Evolutionary conservation across 139 green algal species (phyloP), one percentile per base, ranked within the genome.

Genomic region (Pedinophyceae sp.): DNA sequence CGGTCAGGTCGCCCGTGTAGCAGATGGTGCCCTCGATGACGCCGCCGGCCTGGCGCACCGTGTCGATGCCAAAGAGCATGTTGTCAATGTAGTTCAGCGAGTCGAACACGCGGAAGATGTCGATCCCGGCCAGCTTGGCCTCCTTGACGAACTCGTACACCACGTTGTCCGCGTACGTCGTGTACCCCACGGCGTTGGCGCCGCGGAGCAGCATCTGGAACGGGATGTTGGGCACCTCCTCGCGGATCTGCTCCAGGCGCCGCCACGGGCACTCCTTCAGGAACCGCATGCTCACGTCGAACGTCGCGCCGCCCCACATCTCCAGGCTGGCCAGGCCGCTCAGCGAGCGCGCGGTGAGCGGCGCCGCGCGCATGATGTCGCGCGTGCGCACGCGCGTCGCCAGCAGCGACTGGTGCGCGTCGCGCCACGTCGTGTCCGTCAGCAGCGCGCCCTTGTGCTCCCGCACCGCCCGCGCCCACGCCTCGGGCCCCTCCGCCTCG

Each of bases 171-270:
- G 86, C 61, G 65, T 94, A 95, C 20, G 71, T 79, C 23, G 83
- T 95, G 72, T 91, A 93, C 25, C 86, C 85, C 23, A 95, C 84
- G 4, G 83, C 87, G 57, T 94, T 95, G 55, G 78, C 79, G 20
- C 86, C 86, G 17, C 86, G 74, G 43, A 95, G 62, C 48, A 95
- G 71, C 86, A 95, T 95, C 79, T 94, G 83, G 74, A 95, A 94
- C 17, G 86, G 86, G 59, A 95, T 83, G 73, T 93, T 89, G 52
- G 86, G 86, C 16, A 94, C 66, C 16, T 61, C 41, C 67, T 91
- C 76, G 23, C 87, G 60, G 52, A 95, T 72, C 65, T 72, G 50
- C 63, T 94, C 82, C 59, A 95, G 70, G n/a, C 87, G 74, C 38
- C 64, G 56, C 87, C 87, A 95, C 39, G 87, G 87, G 68, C 78